Evolutionary conservation across 129 eudicot genomes (phyloP).

Genomic region (Logfia minima): DNA sequence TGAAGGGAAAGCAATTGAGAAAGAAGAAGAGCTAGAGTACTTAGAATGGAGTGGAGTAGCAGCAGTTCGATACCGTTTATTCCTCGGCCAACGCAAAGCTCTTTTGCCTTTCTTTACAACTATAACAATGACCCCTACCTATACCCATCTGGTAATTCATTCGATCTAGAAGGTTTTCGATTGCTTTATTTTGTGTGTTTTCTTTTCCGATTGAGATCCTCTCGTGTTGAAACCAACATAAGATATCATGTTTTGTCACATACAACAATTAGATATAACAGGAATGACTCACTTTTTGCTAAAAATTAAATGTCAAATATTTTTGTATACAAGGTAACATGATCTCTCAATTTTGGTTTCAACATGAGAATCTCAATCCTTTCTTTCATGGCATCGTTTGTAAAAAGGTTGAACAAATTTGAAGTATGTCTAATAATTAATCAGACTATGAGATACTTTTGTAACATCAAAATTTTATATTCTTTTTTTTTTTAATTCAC

Average conservation of each 20-base stretch:
- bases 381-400: not conserved
- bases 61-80: constrained; percentile 39
- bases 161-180: not conserved
- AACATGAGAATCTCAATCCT: not conserved
- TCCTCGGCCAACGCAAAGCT: constrained; percentile 46
- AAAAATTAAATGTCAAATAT: too few relatives aligned
- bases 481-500: not conserved
- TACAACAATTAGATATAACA: not conserved
- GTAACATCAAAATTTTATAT: too few relatives aligned
- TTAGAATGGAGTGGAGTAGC: constrained; percentile 68
- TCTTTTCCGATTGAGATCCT: not conserved
- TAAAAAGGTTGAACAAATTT: too few relatives aligned
- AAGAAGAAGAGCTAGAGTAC: not conserved
- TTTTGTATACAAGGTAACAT: too few relatives aligned
- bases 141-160: constrained; percentile 40
- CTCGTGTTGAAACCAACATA: not conserved
- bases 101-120: constrained; percentile 65
- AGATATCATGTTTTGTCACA: not conserved
- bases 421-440: not conserved
- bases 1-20: not conserved
- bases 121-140: constrained; percentile 48
- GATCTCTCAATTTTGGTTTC: too few relatives aligned
- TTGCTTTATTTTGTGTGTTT: not conserved
- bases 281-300: not conserved
- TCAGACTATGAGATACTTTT: not conserved